Percentiles rank a stretch among this genome's conserved stretches.
Conservation (phyloP, 1,284 basidiomycete species). For the Meira nashicola region DNA sequence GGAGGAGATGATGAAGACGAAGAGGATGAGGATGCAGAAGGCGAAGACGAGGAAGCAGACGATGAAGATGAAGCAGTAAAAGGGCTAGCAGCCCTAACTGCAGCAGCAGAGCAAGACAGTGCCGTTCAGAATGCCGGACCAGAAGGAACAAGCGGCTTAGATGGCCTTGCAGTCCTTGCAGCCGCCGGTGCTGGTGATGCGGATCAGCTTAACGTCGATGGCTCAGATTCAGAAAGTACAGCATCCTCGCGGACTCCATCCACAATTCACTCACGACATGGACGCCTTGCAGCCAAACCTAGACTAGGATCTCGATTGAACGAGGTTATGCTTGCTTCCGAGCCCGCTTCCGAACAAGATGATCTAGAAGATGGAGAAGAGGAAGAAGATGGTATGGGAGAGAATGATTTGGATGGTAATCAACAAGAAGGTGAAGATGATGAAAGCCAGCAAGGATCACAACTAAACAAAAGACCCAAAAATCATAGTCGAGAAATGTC, state of each 20-base stretch:
- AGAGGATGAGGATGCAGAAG: slow-evolving; percentile 11
- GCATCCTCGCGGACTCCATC: background rate
- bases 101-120: slow-evolving; percentile 15
- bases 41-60: slow-evolving; percentile 10
- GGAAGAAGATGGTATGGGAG: slow-evolving; percentile 8
- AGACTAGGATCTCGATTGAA: background rate
- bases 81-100: slow-evolving; percentile 34
- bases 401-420: slow-evolving; percentile 5
- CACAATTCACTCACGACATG: background rate
- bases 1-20: slow-evolving; percentile 15
- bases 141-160: slow-evolving; percentile 17
- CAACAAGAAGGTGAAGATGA: slow-evolving; percentile 12
- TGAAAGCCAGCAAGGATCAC: background rate
- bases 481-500: slow-evolving; percentile 4
- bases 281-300: background rate
- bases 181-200: slow-evolving; percentile 30
- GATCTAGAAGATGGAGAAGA: slow-evolving; percentile 18
- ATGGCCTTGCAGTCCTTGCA: slow-evolving; percentile 38
- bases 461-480: background rate
- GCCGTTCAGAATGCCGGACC: background rate
- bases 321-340: background rate
- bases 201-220: background rate
- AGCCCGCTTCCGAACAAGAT: slow-evolving; percentile 17
- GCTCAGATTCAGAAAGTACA: slow-evolving; percentile 11
- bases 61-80: slow-evolving; percentile 40